phyloP scores from a whole-genome alignment of 2,329 filamentous ascomycete genomes.

The Fusarium chaquense region DNA sequence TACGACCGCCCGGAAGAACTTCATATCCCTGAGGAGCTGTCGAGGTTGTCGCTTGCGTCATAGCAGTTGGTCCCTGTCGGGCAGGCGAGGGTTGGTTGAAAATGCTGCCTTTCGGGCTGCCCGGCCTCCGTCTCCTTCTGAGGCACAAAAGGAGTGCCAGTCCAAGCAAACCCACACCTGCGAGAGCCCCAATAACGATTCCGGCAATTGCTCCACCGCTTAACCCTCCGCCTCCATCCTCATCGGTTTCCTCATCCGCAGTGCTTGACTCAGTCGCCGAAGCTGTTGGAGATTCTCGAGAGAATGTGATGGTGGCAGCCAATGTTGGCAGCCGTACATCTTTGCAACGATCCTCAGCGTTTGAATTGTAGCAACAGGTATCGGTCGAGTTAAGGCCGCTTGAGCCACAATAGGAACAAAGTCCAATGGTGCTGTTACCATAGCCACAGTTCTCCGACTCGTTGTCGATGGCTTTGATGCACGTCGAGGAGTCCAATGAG shows the following conservation, averaged over 20 bases:
- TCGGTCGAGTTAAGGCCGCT: constrained; percentile 93
- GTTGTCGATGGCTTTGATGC: constrained; percentile 81
- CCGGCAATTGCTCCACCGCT: constrained; percentile 92
- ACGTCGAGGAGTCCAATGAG: constrained; percentile 77
- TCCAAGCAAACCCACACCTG: constrained; percentile 76
- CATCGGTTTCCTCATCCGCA: constrained; percentile 32
- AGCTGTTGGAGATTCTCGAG: constrained; percentile 58
- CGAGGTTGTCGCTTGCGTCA: constrained; percentile 51
- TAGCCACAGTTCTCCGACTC: constrained; percentile 91
- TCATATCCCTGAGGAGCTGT: constrained; percentile 70
- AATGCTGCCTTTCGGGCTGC: constrained; percentile 76
- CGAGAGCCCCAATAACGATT: constrained; percentile 84
- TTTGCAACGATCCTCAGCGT: constrained; percentile 78
- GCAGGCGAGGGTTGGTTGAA: constrained; percentile 91
- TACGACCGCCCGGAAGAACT: constrained; percentile 85
- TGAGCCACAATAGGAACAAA: constrained; percentile 87
- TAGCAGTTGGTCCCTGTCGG: constrained; percentile 60
- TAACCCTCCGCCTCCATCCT: constrained; percentile 58
- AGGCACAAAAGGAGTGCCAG: constrained; percentile 77
- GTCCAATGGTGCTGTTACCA: constrained; percentile 74
- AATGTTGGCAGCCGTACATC: constrained; percentile 83
- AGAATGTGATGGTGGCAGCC: constrained; percentile 74
- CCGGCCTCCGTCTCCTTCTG: constrained; percentile 62
- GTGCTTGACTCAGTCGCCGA: constrained; percentile 39
- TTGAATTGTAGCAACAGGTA: constrained; percentile 89